phyloP scores from a whole-genome alignment of 345 rosid species.

The Dipteronia dyeriana region DNA sequence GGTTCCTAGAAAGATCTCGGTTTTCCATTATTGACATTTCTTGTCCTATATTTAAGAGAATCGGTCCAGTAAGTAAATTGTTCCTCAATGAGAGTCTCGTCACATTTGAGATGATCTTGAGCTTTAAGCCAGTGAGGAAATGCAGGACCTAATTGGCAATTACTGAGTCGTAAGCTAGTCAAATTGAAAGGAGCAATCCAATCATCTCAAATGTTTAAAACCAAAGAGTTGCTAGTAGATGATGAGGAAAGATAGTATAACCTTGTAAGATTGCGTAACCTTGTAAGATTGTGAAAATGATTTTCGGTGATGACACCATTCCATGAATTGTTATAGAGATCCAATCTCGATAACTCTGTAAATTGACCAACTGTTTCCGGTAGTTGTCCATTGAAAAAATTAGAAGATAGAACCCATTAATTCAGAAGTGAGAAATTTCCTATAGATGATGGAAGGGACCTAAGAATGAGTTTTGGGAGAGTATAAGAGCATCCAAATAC shows the following conservation, averaged over 20 bases:
- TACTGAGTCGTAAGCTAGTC: no score
- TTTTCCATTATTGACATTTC: neutral
- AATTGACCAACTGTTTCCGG: neutral
- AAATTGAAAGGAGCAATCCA: no score
- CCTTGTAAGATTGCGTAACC: no score
- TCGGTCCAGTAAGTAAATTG: constrained; percentile 21
- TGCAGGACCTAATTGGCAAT: no score
- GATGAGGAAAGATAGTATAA: no score
- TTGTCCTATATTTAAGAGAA: neutral
- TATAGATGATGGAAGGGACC: constrained; percentile 28
- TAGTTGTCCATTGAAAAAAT: neutral
- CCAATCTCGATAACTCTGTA: neutral
- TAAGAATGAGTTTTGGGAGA: constrained; percentile 11
- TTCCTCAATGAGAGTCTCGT: no score
- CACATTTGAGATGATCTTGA: no score
- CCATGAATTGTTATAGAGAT: neutral
- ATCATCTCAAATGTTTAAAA: no score
- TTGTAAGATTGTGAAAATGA: no score
- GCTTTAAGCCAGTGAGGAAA: no score
- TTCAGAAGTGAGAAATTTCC: constrained; percentile 26
- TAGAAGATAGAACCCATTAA: constrained; percentile 11
- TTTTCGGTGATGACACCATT: no score
- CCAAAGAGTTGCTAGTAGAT: no score
- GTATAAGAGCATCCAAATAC: constrained; percentile 10
- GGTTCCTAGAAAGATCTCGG: constrained; percentile 29